Evolutionary conservation across 768 basidiomycete genomes (phyloP).

Genomic region (Kondoa subrosea): DNA sequence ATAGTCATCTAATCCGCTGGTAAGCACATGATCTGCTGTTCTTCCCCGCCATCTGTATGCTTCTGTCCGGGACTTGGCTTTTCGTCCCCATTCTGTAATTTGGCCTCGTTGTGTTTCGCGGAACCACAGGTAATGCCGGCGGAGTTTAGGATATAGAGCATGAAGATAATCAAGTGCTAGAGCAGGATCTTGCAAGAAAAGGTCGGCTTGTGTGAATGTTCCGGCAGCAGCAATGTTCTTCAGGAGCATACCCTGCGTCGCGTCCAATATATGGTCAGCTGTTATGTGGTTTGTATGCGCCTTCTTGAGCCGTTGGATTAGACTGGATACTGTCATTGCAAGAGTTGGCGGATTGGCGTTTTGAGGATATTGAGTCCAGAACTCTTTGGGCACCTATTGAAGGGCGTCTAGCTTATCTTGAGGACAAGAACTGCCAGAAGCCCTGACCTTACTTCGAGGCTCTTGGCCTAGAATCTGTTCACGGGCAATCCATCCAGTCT

Average conservation of each 20-base stretch:
- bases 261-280: constrained; percentile 4
- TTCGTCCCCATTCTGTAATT: constrained; percentile 69
- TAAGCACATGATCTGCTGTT: constrained; percentile 67
- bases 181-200: constrained; percentile 31
- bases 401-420: neutral
- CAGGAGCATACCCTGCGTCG: neutral
- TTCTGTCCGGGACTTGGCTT: constrained; percentile 11
- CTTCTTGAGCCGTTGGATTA: constrained; percentile 51
- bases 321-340: constrained; percentile 79
- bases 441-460: constrained; percentile 67
- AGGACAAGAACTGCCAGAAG: neutral
- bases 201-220: constrained; percentile 52
- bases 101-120: constrained; percentile 82
- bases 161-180: constrained; percentile 52
- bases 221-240: constrained; percentile 53
- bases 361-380: constrained; percentile 80
- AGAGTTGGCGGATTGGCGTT: constrained; percentile 93
- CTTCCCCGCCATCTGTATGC: constrained; percentile 87
- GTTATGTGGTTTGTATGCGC: constrained; percentile 29
- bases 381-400: constrained; percentile 61
- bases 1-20: constrained; percentile 93
- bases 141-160: constrained; percentile 65
- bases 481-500: constrained; percentile 85
- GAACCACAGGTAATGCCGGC: constrained; percentile 93
- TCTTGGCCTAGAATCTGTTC: constrained; percentile 96